Conservation (phyloP, 768 basidiomycete species). For the Cyclocybe cylindracea region DNA sequence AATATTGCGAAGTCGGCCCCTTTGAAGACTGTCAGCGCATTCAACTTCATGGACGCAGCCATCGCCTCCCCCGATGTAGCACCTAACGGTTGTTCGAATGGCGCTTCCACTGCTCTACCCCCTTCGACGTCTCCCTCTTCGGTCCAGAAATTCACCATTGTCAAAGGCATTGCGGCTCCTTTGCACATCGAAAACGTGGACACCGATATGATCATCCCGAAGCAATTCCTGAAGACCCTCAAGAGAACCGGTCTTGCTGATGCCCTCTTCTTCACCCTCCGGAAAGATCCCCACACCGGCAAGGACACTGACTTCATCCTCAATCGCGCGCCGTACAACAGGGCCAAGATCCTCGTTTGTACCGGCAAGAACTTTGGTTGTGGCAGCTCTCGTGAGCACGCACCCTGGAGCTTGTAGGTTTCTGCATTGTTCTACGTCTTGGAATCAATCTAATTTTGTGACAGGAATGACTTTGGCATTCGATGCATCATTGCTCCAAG, state of each 20-base stretch:
- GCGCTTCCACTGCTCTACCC: slow-evolving; percentile 37
- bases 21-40: slow-evolving; percentile 69
- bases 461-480: slow-evolving; percentile 87
- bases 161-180: slow-evolving; percentile 80
- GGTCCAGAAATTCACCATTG: slow-evolving; percentile 62
- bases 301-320: slow-evolving; percentile 82
- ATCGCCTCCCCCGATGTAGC: slow-evolving; percentile 55
- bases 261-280: slow-evolving; percentile 80
- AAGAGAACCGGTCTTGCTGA: slow-evolving; percentile 86
- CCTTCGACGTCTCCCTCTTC: slow-evolving; percentile 44
- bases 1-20: slow-evolving; percentile 47
- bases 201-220: slow-evolving; percentile 94
- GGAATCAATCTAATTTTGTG: not conserved
- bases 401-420: slow-evolving; percentile 82
- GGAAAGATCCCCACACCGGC: slow-evolving; percentile 78
- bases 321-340: slow-evolving; percentile 76
- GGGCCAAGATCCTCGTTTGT: slow-evolving; percentile 79
- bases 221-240: slow-evolving; percentile 91
- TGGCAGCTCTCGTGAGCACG: slow-evolving; percentile 89
- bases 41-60: slow-evolving; percentile 78
- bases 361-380: slow-evolving; percentile 91
- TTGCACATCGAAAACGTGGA: slow-evolving; percentile 84
- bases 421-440: not conserved
- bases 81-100: slow-evolving; percentile 36
- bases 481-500: slow-evolving; percentile 85